A percentile compares a stretch with the other conserved stretches of the same genome.
Evolutionary conservation across 257 asterid genomes (phyloP).

Genomic region (Solanum chiquidenum): DNA sequence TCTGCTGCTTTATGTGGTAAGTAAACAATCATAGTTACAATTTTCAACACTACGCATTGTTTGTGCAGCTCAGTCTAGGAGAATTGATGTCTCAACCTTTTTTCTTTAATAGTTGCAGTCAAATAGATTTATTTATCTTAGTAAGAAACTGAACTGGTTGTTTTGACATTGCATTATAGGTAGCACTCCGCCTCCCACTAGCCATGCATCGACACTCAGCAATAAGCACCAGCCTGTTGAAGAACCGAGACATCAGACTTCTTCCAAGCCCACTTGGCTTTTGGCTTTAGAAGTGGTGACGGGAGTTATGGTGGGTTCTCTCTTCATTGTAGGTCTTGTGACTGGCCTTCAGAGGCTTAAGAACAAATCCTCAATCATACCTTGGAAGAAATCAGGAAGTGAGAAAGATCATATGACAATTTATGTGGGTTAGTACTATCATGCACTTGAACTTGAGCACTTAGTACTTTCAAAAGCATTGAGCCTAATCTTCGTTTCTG

Average conservation of each 20-base stretch:
- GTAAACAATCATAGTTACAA: neutral
- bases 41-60: neutral
- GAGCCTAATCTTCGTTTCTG: neutral
- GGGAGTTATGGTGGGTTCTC: slow-evolving; percentile 59
- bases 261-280: slow-evolving; percentile 68
- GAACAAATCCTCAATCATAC: slow-evolving; percentile 55
- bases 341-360: slow-evolving; percentile 57
- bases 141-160: neutral
- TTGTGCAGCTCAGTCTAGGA: neutral
- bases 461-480: neutral
- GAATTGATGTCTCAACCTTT: neutral
- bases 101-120: neutral
- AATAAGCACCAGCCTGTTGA: slow-evolving; percentile 32
- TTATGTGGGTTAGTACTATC: slow-evolving; percentile 50
- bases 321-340: slow-evolving; percentile 47
- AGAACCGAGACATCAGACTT: slow-evolving; percentile 31
- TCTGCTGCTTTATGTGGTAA: slow-evolving; percentile 58
- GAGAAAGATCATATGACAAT: slow-evolving; percentile 48
- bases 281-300: slow-evolving; percentile 65
- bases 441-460: neutral
- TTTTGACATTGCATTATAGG: slow-evolving; percentile 19
- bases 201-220: slow-evolving; percentile 25
- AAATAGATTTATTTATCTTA: neutral
- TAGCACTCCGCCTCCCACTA: slow-evolving; percentile 24
- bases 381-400: slow-evolving; percentile 85